Evolutionary conservation across 306 rosid genomes (phyloP).

Genomic region (Prunus persica): DNA sequence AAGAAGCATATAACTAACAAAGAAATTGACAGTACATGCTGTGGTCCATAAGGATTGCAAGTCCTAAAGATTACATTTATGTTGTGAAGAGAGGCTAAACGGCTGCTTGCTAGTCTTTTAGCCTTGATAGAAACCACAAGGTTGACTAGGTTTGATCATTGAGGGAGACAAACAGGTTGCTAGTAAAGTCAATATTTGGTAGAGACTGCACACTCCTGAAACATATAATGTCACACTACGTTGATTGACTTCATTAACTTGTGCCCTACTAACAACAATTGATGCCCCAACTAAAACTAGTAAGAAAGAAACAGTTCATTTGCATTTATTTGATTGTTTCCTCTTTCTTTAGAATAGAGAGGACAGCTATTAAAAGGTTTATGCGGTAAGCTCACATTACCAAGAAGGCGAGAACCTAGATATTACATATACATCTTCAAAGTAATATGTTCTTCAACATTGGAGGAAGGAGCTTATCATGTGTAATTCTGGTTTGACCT

Average conservation of each 20-base stretch:
- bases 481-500: not conserved
- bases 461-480: not conserved
- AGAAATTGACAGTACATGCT: not conserved
- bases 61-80: not conserved
- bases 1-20: not conserved
- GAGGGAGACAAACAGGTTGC: not conserved
- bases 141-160: not conserved
- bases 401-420: no score
- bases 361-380: not conserved
- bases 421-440: not conserved
- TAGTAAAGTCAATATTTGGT: not conserved
- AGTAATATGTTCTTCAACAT: not conserved
- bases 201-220: not conserved
- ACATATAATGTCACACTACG: not conserved
- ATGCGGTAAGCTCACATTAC: not conserved
- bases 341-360: not conserved
- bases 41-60: not conserved
- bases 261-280: not conserved
- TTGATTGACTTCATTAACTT: not conserved
- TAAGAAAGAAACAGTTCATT: not conserved
- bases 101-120: not conserved
- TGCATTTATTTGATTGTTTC: not conserved
- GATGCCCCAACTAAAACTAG: not conserved
- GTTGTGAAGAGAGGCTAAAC: not conserved
- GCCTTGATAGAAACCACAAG: not conserved